phyloP scores from a whole-genome alignment of 257 asterid species.

The Pogostemon cablin region DNA sequence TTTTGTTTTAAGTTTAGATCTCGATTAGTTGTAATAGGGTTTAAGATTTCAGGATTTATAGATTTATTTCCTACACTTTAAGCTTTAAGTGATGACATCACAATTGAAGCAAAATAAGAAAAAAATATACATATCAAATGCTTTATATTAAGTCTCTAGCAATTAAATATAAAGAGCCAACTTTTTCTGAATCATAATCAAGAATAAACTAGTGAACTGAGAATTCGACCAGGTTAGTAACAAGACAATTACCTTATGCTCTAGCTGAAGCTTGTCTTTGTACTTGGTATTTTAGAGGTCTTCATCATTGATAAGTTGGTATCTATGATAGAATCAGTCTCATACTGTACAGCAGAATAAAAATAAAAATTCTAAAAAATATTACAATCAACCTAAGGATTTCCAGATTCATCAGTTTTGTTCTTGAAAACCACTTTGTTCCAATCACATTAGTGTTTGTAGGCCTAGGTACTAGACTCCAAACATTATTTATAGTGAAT shows the following conservation, averaged over 20 bases:
- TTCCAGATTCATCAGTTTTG: not conserved
- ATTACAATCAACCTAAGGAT: slow-evolving; percentile 9
- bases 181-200: not conserved
- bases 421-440: too few species aligned
- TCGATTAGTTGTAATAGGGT: too few species aligned
- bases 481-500: too few species aligned
- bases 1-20: too few species aligned
- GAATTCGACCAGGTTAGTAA: slow-evolving; percentile 10
- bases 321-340: slow-evolving; percentile 72
- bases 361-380: slow-evolving; percentile 7
- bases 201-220: not conserved
- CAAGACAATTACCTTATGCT: slow-evolving; percentile 59
- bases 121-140: not conserved
- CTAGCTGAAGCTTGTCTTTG: slow-evolving; percentile 64
- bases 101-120: not conserved
- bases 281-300: slow-evolving; percentile 74
- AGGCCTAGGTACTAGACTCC: too few species aligned
- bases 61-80: too few species aligned
- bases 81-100: too few species aligned
- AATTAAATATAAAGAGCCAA: slow-evolving; percentile 10
- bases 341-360: slow-evolving; percentile 58
- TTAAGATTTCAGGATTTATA: too few species aligned
- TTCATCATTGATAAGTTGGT: slow-evolving; percentile 64
- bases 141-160: not conserved
- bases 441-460: too few species aligned